These are phyloP conservation scores for Saccharomycopsis amapae DNA, from an alignment of 805 yeast species.

Conservation along the genomic window DNA sequence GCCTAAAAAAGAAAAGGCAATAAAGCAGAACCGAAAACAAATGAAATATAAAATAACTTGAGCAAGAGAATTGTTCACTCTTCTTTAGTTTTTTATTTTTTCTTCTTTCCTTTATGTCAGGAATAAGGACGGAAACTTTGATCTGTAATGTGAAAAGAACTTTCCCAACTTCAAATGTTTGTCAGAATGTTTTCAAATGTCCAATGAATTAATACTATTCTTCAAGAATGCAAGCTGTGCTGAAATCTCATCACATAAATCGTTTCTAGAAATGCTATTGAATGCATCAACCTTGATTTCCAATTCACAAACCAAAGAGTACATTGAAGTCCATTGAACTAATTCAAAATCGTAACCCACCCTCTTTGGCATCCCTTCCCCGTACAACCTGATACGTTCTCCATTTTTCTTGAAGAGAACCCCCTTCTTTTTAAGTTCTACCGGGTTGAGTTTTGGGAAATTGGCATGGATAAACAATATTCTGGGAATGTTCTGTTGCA, in stretches of 20 bases:
- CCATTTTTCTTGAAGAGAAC: constrained; percentile 38
- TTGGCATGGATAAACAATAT: constrained; percentile 57
- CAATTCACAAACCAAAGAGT: constrained; percentile 45
- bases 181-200: constrained; percentile 23
- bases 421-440: constrained; percentile 39
- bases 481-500: constrained; percentile 25
- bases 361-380: constrained; percentile 44
- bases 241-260: constrained; percentile 44
- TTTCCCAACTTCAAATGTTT: too few relatives aligned
- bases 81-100: neutral
- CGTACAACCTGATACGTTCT: constrained; percentile 49
- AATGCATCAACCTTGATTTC: constrained; percentile 40
- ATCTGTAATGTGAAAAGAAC: too few relatives aligned
- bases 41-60: neutral
- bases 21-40: neutral
- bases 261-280: constrained; percentile 33
- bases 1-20: neutral
- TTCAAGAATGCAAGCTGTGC: constrained; percentile 40
- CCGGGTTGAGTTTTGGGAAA: constrained; percentile 60
- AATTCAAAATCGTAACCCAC: constrained; percentile 53
- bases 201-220: constrained; percentile 32
- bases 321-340: constrained; percentile 54
- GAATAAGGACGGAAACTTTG: too few relatives aligned
- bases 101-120: too few relatives aligned
- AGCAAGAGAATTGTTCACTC: neutral